These are phyloP conservation scores for Atalantia buxifolia DNA, from an alignment of 345 rosid genomes.

Conservation along the genomic window DNA sequence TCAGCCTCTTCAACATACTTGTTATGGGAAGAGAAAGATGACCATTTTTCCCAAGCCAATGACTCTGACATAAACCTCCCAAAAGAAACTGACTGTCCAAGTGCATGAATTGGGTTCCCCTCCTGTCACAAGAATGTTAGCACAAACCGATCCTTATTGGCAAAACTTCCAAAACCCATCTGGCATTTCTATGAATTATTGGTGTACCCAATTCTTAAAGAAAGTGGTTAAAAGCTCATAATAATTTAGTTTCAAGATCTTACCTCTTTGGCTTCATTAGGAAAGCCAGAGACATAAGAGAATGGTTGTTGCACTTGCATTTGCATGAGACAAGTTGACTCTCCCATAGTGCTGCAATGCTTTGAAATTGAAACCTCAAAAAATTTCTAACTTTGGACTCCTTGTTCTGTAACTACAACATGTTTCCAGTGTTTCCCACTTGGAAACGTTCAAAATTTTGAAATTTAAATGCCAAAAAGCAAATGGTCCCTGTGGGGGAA, in stretches of 20 bases:
- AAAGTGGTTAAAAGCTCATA: neutral
- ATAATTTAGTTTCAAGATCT: neutral
- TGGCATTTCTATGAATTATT: constrained; percentile 7
- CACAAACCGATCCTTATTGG: neutral
- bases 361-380: constrained; percentile 23
- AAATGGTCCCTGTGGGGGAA: constrained; percentile 13
- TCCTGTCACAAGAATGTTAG: constrained; percentile 39
- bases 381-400: constrained; percentile 9
- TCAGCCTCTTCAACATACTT: constrained; percentile 80
- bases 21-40: constrained; percentile 67
- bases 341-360: constrained; percentile 52
- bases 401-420: neutral
- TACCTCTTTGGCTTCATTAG: constrained; percentile 67
- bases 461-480: constrained; percentile 32
- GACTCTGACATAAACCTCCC: constrained; percentile 89
- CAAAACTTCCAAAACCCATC: neutral
- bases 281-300: constrained; percentile 57
- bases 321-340: constrained; percentile 78
- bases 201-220: neutral
- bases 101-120: constrained; percentile 58
- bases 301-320: constrained; percentile 34
- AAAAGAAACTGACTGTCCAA: constrained; percentile 83
- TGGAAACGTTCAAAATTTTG: constrained; percentile 30
- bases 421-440: neutral
- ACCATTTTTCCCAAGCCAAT: constrained; percentile 94